Base-by-base conservation (phyloP, 2,329 filamentous ascomycete genomes). In the Cladosporium sphaerospermum region DNA sequence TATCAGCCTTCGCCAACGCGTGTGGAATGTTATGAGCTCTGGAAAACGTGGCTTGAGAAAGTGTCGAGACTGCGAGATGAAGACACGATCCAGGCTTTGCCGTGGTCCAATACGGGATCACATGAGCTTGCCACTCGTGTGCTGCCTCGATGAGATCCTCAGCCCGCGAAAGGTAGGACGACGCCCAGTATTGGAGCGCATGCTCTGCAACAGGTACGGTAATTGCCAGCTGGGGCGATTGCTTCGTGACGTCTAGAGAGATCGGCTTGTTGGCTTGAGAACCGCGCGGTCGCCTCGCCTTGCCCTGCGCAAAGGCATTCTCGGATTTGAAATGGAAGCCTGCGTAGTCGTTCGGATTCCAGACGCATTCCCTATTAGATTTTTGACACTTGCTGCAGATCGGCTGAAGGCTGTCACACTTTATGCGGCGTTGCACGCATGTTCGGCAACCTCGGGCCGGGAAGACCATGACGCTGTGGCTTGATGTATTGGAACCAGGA, bases 121-220 rank as follows among this genome's bases (percentile, higher is more conserved):
- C 61, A 40, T 58, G 52, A 3, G 54, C 45, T 11, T 56, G 55
- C 47, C 59, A 64, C 46, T 63, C 61, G 18, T 58, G 54, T 16
- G 57, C 55, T 13, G 61, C 53, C 18, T 61, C 61, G 31, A 53
- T 49, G 6, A 61, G 32, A 31, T 58, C 58, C 3, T 57, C 43
- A 16, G 55, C 56, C 49, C 60, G 54, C 3, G 51, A 42, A 4
- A 58, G 55, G 11, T 60, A 59, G 33, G 58, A 57, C n/a, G 51
- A 37, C 10, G 44, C 44, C 62, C 61, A 64, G 44, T 59, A 61
- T 14, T 61, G 44, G 14, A 64, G 57, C 13, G 61, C 62, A 51
- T 61, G 57, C 7, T 53, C 44, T 13, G 63, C 61, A 23, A 61
- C 9, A 4, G 59, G 52, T 4, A 50, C 3, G 7, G 42, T 18